Base-by-base conservation (phyloP, 176 grass and related monocot genomes). In the Aegilops tauschii region DNA sequence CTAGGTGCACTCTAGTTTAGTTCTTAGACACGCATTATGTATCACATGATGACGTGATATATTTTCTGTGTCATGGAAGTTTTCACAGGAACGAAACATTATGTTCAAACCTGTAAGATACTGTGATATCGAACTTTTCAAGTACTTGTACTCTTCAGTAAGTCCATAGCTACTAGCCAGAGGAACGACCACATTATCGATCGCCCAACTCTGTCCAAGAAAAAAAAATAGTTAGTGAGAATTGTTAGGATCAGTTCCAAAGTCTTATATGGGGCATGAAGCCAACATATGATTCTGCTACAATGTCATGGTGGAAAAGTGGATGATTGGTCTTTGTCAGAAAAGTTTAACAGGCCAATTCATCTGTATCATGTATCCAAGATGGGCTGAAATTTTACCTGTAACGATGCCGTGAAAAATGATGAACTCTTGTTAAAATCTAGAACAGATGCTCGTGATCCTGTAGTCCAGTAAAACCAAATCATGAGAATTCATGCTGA, bases 371-470 rank as follows among this genome's bases (percentile, higher is more conserved):
- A 47, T 67, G 61, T 20, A 49, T n/a, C 47, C 71, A 73, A 73
- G 16, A 34, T 61, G 3, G 5, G 1, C 32, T 85, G 20, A 54
- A 44, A 65, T 31, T 82, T 88, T 89, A 98, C 96, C 91, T 98
- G 96, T 35, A 91, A 84, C 0, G 79, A 92, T 67, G 90, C 34
- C 11, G 91, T 87, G 50, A 98, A 88, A 88, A 84, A 58, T 68
- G 94, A 96, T 17, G 90, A 92, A 29, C 96, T 98, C 87, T 94
- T 98, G 85, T 96, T 98, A 62, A 98, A 98, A 93, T 98, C 96
- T 85, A 94, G 89, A 49, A 96, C 82, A 39, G 96, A 98, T 10
- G 66, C 93, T 84, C 85, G 94, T 91, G 96, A 98, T 83, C 92
- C 96, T 98, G 76, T 36, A 83, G 84, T 66, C 21, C 10, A 79